Base-by-base conservation (phyloP, 108 stramenopile species). In the Poteriospumella lacustris region DNA sequence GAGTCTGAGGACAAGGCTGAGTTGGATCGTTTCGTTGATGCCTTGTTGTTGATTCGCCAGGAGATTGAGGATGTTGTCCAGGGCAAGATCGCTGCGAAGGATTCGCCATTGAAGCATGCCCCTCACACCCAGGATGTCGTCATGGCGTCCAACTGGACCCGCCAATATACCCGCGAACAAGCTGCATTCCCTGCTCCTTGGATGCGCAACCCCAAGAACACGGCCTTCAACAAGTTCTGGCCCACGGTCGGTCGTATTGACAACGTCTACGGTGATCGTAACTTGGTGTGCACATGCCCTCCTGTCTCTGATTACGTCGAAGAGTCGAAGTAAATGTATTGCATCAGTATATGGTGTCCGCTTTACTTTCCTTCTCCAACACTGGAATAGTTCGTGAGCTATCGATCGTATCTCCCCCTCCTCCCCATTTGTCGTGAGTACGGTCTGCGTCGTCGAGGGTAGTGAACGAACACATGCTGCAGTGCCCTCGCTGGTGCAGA, bases 1-100 rank as follows among this genome's bases (percentile, higher is more conserved):
- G 98, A 99, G 86, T 89, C 87, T 24, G 98, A 99, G 80, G 95
- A 96, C 87, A 89, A 94, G 82, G 95, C 89, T 1, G 98, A 99
- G 85, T 89, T 97, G 1, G 95, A 99, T 85, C 87, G 86, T 58
- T 97, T 99, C 87, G 93, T 91, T 78, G 96, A 96, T 81, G 96
- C 97, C 59, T 93, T 99, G 93, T 88, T 99, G 40, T 78, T 91
- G 52, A 97, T 97, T 84, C 91, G 96, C 60, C 89, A 90, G 24
- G 98, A 99, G 86, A 99, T 99, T 80, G 93, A 94, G 59, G 96
- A 96, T 73, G 88, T 99, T 47, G 92, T 91, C 3, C 87, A 89
- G 44, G 98, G 98, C 19, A 85, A 88, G 24, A 82, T 96, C n/a
- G 62, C 84, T 0, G 75, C 90, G 39, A 91, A 94, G 62, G 91